A percentile compares a stretch with the other conserved stretches of the same genome.
These are phyloP conservation scores for Silene uniflora DNA, from an alignment of 148 eudicot species.

Conservation along the genomic window DNA sequence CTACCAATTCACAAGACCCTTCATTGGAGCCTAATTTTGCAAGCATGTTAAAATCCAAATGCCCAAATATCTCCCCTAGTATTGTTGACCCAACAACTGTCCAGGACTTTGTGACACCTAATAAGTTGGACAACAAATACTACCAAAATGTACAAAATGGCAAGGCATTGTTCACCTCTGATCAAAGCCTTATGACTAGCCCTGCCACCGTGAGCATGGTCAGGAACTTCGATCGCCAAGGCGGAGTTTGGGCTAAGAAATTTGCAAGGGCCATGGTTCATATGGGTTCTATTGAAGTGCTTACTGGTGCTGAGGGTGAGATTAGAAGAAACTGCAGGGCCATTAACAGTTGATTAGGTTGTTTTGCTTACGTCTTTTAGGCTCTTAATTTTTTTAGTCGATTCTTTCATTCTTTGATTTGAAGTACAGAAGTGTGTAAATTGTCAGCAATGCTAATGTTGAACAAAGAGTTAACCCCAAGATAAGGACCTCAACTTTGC, in stretches of 20 bases:
- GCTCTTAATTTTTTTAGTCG: neutral
- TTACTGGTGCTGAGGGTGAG: conserved; percentile 37
- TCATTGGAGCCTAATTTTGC: conserved; percentile 34
- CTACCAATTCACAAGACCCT: conserved; percentile 38
- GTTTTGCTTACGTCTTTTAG: neutral
- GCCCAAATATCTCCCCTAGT: conserved; percentile 20
- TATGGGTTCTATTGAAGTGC: conserved; percentile 48
- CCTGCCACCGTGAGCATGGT: conserved; percentile 28
- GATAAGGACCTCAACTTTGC: no score
- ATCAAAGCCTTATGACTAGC: conserved; percentile 35
- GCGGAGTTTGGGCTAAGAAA: conserved; percentile 30
- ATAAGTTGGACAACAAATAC: conserved; percentile 38
- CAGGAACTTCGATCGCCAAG: conserved; percentile 12
- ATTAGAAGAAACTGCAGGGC: conserved; percentile 41
- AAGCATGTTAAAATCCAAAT: conserved; percentile 18
- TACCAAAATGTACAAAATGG: conserved; percentile 28
- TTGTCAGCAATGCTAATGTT: neutral
- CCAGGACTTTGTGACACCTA: conserved; percentile 29
- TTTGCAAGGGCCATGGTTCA: conserved; percentile 43
- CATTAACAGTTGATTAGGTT: neutral
- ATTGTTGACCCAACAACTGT: conserved; percentile 18
- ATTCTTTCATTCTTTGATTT: neutral
- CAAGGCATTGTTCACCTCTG: conserved; percentile 34
- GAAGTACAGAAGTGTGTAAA: neutral
- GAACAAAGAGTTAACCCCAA: no score